These are phyloP conservation scores for Oidiodendron maius DNA, from an alignment of 495 filamentous ascomycete species.

Conservation along the genomic window DNA sequence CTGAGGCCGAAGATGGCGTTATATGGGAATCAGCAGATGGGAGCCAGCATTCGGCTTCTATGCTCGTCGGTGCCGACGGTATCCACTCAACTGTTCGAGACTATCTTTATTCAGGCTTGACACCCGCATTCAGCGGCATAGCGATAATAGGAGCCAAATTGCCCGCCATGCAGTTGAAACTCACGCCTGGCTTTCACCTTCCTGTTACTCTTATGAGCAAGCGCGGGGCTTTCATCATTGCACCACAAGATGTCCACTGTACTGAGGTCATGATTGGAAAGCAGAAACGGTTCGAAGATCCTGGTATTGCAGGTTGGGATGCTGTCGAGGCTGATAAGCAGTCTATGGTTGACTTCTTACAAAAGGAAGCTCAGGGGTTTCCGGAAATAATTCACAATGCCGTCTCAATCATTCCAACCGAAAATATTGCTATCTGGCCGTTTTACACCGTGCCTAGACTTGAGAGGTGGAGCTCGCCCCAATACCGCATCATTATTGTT, in stretches of 20 bases:
- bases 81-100: constrained; percentile 43
- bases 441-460: constrained; percentile 15
- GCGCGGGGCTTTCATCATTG: constrained; percentile 36
- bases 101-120: constrained; percentile 14
- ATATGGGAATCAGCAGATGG: constrained; percentile 29
- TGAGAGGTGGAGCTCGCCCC: constrained; percentile 11
- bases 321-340: constrained; percentile 6
- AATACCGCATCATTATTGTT: constrained; percentile 12
- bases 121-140: constrained; percentile 4
- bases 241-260: constrained; percentile 34
- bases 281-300: constrained; percentile 18
- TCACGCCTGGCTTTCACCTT: constrained; percentile 23
- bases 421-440: constrained; percentile 14
- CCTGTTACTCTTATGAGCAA: constrained; percentile 33
- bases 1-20: constrained; percentile 8
- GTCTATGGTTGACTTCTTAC: constrained; percentile 7
- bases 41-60: constrained; percentile 35
- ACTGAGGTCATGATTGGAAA: constrained; percentile 35
- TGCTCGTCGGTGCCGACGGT: constrained; percentile 58
- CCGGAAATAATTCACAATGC: constrained; percentile 14
- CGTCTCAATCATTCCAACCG: constrained; percentile 1
- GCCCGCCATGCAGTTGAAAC: constrained; percentile 6
- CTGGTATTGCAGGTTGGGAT: constrained; percentile 11
- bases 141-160: constrained; percentile 8
- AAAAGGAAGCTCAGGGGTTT: constrained; percentile 1